Evolutionary conservation across 2,329 filamentous ascomycete genomes (phyloP), one percentile per base, ranked within the genome.

Genomic region (Epicoccum nigrum): DNA sequence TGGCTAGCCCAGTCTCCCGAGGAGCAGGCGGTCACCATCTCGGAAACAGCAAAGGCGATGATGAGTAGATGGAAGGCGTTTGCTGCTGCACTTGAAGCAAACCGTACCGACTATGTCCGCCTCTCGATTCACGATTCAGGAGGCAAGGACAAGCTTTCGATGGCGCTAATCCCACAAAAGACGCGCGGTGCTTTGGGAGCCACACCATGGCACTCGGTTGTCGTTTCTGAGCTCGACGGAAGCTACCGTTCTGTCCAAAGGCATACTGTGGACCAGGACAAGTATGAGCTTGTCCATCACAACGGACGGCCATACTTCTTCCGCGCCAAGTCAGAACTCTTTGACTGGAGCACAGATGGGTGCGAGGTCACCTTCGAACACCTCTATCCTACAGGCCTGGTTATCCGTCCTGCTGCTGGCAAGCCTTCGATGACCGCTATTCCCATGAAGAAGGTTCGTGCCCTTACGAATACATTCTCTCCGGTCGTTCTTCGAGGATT

Each of bases 401-500:
- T 64, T 28, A 41, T 67, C 31, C 55, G 51, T 4, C 55, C 59
- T 8, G 19, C 23, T 3, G 16, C 23, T 4, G 40, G 43, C 1
- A 56, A 66, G 0, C 55, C 78, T 40, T 74, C 72, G 0, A 73
- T 82, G n/a, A 62, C 69, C 2, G 73, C 78, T 8, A 58, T 82
- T 12, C 73, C 81, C 44, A 74, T 77, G 2, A 31, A 60, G 0
- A 81, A 80, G 59, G 71, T 81, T 0, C 73, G 79, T 0, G 55
- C 63, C 0, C 62, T 85, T 0, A 70, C 81, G 0, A 77, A 83
- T 50, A 62, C 70, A 25, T 80, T 80, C 60, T 84, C 82, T 0
- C 83, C 82, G 0, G 68, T 85, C 4, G 60, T 84, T 4, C 67
- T 84, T 1, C 79, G 83, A 1, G 81, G 77, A 0, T 84, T 85